phyloP scores from a whole-genome alignment of 441 rosid genomes.

The Erodium texanum region DNA sequence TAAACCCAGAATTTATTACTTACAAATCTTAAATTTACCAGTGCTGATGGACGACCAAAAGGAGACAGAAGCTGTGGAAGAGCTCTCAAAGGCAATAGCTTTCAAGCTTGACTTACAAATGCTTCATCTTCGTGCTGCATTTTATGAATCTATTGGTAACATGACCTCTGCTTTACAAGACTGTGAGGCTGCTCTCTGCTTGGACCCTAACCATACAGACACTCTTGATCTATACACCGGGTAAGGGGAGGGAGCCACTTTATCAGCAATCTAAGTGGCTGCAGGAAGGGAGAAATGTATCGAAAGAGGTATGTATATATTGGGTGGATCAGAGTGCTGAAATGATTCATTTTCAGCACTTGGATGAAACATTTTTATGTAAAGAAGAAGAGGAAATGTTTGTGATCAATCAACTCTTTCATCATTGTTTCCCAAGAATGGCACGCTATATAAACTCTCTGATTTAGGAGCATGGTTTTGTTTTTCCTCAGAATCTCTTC shows the following conservation, averaged over 20 bases:
- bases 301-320: constrained; percentile 1
- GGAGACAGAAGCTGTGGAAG: constrained; percentile 77
- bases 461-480: not conserved
- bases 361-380: constrained; percentile 3
- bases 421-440: constrained; percentile 11
- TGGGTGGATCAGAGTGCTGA: no score
- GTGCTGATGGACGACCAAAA: constrained; percentile 94
- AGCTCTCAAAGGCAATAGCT: constrained; percentile 66
- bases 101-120: constrained; percentile 93
- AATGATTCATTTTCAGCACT: not conserved
- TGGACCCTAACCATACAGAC: constrained; percentile 57
- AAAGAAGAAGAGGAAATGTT: constrained; percentile 3
- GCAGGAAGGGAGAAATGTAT: not conserved
- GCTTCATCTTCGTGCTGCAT: constrained; percentile 88
- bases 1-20: not conserved
- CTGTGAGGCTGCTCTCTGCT: constrained; percentile 93
- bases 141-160: constrained; percentile 74
- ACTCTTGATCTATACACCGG: constrained; percentile 47
- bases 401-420: constrained; percentile 5
- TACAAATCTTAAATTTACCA: constrained; percentile 23
- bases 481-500: constrained; percentile 7
- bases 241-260: constrained; percentile 1
- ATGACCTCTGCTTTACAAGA: constrained; percentile 47
- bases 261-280: constrained; percentile 2
- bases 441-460: constrained; percentile 1